Conservation (phyloP, 2,329 filamentous ascomycete genomes). For the Colletotrichum tropicicola region DNA sequence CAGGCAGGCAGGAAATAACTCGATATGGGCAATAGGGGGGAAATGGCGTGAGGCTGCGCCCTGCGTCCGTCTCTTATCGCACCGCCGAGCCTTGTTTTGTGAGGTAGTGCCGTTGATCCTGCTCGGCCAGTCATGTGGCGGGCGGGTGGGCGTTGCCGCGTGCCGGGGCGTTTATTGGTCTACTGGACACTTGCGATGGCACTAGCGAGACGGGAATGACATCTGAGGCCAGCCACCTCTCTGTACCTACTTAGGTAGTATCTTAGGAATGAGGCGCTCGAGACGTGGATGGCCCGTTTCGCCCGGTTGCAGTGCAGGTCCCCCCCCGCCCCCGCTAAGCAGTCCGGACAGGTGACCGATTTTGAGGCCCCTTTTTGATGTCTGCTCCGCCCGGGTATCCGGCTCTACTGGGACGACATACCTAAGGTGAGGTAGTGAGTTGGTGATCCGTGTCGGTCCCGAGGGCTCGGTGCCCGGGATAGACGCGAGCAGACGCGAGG, state of each 20-base stretch:
- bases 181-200: background rate
- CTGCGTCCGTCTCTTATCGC: background rate
- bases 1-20: background rate
- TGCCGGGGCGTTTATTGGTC: background rate
- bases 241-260: background rate
- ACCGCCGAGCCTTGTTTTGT: background rate
- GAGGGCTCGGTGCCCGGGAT: background rate
- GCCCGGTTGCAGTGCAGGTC: slow-evolving; percentile 1
- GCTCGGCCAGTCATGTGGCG: no score
- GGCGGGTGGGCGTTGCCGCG: no score
- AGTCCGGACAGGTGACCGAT: slow-evolving; percentile 1
- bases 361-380: background rate
- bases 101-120: background rate
- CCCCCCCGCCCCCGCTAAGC: background rate
- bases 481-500: background rate
- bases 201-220: no score
- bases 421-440: no score
- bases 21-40: no score
- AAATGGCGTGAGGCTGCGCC: background rate
- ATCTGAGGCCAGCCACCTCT: background rate
- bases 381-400: background rate
- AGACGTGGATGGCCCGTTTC: background rate
- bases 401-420: no score
- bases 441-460: background rate
- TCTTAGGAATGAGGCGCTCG: background rate